A percentile compares a stretch with the other conserved stretches of the same genome.
Conservation (phyloP, 2,329 filamentous ascomycete genomes). For the Mariannaea sp. region DNA sequence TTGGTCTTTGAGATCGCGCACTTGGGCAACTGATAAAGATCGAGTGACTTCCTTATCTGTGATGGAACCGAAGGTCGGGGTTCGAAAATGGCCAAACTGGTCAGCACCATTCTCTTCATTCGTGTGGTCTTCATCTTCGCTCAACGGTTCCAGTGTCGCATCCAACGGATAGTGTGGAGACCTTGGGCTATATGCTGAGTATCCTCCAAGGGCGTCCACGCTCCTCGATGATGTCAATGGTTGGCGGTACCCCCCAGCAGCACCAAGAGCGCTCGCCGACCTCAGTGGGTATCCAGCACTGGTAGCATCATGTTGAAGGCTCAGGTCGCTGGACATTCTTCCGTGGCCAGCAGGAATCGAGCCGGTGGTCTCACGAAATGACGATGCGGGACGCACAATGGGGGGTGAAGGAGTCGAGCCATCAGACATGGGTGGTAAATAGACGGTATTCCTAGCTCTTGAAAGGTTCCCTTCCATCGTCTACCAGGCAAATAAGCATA, state of each 20-base stretch:
- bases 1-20: slow-evolving; percentile 77
- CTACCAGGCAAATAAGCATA: slow-evolving; percentile 50
- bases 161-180: slow-evolving; percentile 49
- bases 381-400: slow-evolving; percentile 41
- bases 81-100: slow-evolving; percentile 45
- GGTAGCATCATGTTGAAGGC: slow-evolving; percentile 37
- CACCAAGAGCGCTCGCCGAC: slow-evolving; percentile 67
- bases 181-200: slow-evolving; percentile 42
- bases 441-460: slow-evolving; percentile 73
- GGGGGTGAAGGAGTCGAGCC: slow-evolving; percentile 59
- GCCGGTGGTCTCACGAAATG: slow-evolving; percentile 29
- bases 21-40: slow-evolving; percentile 73
- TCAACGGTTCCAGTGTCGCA: slow-evolving; percentile 55
- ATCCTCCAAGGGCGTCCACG: slow-evolving; percentile 47
- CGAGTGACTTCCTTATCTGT: slow-evolving; percentile 60
- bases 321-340: slow-evolving; percentile 43
- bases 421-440: slow-evolving; percentile 49
- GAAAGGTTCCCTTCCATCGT: slow-evolving; percentile 92
- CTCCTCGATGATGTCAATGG: slow-evolving; percentile 51
- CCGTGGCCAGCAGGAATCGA: slow-evolving; percentile 31
- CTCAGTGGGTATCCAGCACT: slow-evolving; percentile 51
- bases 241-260: slow-evolving; percentile 62
- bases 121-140: slow-evolving; percentile 54
- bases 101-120: slow-evolving; percentile 29
- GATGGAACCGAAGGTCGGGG: slow-evolving; percentile 50